Percentiles rank a stretch among this genome's conserved stretches.
phyloP scores from a whole-genome alignment of 2,329 filamentous ascomycete species.

The Biscogniauxia mediterranea region DNA sequence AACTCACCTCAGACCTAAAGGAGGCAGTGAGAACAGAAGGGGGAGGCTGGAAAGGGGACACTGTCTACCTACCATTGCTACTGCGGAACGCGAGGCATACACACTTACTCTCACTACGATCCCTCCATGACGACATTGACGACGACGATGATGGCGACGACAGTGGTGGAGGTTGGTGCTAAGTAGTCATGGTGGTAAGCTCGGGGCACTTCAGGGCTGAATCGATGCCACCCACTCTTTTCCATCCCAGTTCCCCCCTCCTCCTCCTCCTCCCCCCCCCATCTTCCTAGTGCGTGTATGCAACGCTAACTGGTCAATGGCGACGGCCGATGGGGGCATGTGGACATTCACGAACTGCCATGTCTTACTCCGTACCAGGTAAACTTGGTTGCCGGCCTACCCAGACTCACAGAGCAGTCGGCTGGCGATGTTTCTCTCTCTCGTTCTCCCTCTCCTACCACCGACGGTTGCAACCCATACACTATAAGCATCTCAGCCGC shows the following conservation, averaged over 20 bases:
- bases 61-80: background rate
- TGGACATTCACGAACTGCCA: background rate
- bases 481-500: conserved; percentile 1
- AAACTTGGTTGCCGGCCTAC: background rate
- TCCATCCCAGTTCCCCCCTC: background rate
- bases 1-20: background rate
- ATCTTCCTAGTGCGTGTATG: background rate
- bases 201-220: background rate
- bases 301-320: background rate
- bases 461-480: background rate
- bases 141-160: background rate
- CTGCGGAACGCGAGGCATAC: background rate
- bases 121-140: background rate
- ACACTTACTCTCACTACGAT: background rate
- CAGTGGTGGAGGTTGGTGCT: background rate
- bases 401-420: background rate
- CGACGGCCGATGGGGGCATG: background rate
- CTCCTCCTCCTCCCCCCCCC: background rate
- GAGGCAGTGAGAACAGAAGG: background rate
- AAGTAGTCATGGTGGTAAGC: background rate
- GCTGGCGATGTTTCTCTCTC: no score
- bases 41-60: no score
- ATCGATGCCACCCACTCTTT: background rate
- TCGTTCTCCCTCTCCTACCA: background rate
- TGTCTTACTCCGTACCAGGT: background rate